A percentile compares a stretch with the other conserved stretches of the same genome.
Conservation (phyloP, 73 alveolate species). For the Uronychia setigera region DNA sequence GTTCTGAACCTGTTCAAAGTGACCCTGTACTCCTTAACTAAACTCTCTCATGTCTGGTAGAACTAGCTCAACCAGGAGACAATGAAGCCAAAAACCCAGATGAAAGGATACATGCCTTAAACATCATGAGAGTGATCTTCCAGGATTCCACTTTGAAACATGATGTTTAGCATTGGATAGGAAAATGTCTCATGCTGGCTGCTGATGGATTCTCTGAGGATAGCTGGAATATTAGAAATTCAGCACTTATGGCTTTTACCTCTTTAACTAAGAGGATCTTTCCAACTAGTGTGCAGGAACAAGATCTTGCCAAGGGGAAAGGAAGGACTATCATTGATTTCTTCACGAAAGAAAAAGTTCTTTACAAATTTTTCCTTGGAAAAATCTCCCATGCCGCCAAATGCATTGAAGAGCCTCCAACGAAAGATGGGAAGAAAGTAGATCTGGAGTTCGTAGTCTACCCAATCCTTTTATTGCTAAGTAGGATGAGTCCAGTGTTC, state of each 20-base stretch:
- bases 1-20: slow-evolving; percentile 21
- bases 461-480: slow-evolving; percentile 35
- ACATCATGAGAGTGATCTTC: slow-evolving; percentile 54
- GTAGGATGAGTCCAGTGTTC: slow-evolving; percentile 33
- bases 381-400: slow-evolving; percentile 15
- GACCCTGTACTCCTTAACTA: slow-evolving; percentile 40
- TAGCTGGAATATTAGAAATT: slow-evolving; percentile 41
- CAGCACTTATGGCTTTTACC: slow-evolving; percentile 54
- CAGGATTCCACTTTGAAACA: slow-evolving; percentile 44
- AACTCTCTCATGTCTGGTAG: slow-evolving; percentile 18
- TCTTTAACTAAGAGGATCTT: slow-evolving; percentile 45
- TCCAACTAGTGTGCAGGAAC: slow-evolving; percentile 29
- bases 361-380: slow-evolving; percentile 17
- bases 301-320: slow-evolving; percentile 24
- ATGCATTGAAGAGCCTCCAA: background rate
- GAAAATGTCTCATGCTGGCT: slow-evolving; percentile 35
- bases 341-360: slow-evolving; percentile 22
- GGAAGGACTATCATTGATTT: slow-evolving; percentile 31
- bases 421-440: slow-evolving; percentile 22
- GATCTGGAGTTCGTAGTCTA: slow-evolving; percentile 32
- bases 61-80: slow-evolving; percentile 3
- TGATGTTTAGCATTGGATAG: slow-evolving; percentile 30
- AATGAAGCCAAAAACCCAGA: slow-evolving; percentile 38
- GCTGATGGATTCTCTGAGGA: slow-evolving; percentile 34
- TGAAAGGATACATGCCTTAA: slow-evolving; percentile 52